Evolutionary conservation across 2,329 filamentous ascomycete species (phyloP).

Genomic region (Sporothrix protearum): DNA sequence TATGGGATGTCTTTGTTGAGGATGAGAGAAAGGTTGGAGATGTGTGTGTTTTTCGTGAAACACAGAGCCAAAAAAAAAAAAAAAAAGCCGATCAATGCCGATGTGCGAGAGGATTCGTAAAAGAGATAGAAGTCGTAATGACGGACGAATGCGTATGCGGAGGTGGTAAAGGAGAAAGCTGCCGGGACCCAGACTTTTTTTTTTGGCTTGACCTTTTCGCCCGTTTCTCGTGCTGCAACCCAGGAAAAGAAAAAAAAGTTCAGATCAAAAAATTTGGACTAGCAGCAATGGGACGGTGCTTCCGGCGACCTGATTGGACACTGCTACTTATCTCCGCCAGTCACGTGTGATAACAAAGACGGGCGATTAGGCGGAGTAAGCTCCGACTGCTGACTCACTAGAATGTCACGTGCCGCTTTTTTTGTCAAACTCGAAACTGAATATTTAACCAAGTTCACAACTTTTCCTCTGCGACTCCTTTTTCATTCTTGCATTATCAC

Average conservation of each 20-base stretch:
- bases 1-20: neutral
- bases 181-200: conserved; percentile 7
- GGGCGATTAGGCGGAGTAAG: no score
- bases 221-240: neutral
- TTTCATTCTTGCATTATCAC: no score
- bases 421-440: no score
- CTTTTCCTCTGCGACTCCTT: neutral
- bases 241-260: conserved; percentile 19
- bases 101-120: neutral
- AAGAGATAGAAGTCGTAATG: neutral
- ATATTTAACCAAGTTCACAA: neutral
- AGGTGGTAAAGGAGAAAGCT: conserved; percentile 7
- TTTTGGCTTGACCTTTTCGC: conserved; percentile 9
- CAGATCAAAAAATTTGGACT: conserved; percentile 8
- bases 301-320: neutral
- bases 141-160: neutral
- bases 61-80: no score
- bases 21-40: neutral
- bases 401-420: neutral
- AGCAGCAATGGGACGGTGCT: neutral
- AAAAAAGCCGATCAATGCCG: neutral
- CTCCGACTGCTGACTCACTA: neutral
- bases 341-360: conserved; percentile 17
- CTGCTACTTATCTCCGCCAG: neutral
- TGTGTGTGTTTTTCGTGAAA: no score